A percentile compares a stretch with the other conserved stretches of the same genome.
Evolutionary conservation across 1,139 yeast species (phyloP).

Genomic region (Fermentozyma sake): DNA sequence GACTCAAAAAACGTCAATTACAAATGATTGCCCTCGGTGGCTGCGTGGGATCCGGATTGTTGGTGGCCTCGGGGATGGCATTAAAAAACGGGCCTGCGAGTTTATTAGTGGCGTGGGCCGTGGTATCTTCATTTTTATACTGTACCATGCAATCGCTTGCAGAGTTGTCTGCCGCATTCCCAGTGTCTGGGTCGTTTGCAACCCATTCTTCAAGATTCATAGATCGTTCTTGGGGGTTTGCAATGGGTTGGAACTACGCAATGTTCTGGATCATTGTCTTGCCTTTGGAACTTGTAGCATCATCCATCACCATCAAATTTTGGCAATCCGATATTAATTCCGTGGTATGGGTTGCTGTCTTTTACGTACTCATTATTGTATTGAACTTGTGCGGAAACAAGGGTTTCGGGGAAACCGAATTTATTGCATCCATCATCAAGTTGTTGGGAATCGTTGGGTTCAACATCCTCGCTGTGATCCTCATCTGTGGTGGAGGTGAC

Average conservation of each 20-base stretch:
- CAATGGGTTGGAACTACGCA: slow-evolving; percentile 68
- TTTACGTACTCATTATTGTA: slow-evolving; percentile 51
- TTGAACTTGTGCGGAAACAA: slow-evolving; percentile 54
- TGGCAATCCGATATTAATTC: slow-evolving; percentile 57
- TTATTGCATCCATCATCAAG: slow-evolving; percentile 55
- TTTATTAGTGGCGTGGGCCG: slow-evolving; percentile 38
- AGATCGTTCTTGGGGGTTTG: slow-evolving; percentile 72
- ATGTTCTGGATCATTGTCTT: slow-evolving; percentile 65
- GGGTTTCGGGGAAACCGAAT: slow-evolving; percentile 69
- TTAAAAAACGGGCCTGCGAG: slow-evolving; percentile 36
- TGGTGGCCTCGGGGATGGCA: slow-evolving; percentile 36
- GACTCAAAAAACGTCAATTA: slow-evolving; percentile 29
- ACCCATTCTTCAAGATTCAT: slow-evolving; percentile 62
- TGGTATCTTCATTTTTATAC: slow-evolving; percentile 46
- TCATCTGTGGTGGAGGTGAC: slow-evolving; percentile 63
- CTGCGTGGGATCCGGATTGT: slow-evolving; percentile 35
- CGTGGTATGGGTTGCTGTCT: slow-evolving; percentile 66
- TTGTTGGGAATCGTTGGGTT: slow-evolving; percentile 62
- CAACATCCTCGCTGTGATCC: slow-evolving; percentile 63
- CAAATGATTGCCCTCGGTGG: slow-evolving; percentile 39
- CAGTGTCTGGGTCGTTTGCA: slow-evolving; percentile 70
- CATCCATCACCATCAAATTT: slow-evolving; percentile 60
- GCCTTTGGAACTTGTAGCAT: slow-evolving; percentile 70
- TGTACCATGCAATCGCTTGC: slow-evolving; percentile 67
- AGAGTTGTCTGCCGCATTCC: slow-evolving; percentile 62